Conservation (phyloP, 2,329 filamentous ascomycete species). For the Mycosphaerella sp. region DNA sequence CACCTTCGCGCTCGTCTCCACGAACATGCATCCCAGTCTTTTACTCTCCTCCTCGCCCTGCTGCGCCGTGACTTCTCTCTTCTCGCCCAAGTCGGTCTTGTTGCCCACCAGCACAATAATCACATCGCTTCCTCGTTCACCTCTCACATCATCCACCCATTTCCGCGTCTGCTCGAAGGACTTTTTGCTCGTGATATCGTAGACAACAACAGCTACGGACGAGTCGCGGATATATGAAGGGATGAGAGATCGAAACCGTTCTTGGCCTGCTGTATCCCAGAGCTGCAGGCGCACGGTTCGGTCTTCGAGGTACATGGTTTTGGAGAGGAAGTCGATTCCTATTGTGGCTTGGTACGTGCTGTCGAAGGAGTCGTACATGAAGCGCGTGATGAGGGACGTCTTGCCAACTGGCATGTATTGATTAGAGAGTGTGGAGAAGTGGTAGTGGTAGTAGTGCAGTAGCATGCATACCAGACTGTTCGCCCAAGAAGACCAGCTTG, state of each 20-base stretch:
- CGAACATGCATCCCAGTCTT: conserved; percentile 97
- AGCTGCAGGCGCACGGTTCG: conserved; percentile 93
- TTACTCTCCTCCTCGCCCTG: conserved; percentile 98
- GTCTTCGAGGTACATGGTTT: conserved; percentile 99
- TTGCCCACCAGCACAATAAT: conserved; percentile 98
- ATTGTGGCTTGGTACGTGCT: conserved; percentile 99
- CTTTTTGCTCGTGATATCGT: conserved; percentile 82
- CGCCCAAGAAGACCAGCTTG: conserved; percentile 98
- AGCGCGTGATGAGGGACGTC: conserved; percentile 95
- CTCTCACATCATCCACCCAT: conserved; percentile 98
- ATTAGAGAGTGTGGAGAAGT: conserved; percentile 2
- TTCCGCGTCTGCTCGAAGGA: conserved; percentile 98
- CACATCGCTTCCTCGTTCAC: conserved; percentile 94
- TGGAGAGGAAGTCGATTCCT: conserved; percentile 98
- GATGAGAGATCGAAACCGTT: conserved; percentile 93
- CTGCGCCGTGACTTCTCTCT: conserved; percentile 91
- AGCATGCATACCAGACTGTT: conserved; percentile 79
- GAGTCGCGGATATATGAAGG: conserved; percentile 98
- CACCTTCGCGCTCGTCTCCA: conserved; percentile 96
- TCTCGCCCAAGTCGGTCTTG: conserved; percentile 98
- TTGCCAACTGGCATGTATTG: conserved; percentile 68
- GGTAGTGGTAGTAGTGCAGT: not conserved
- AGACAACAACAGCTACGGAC: conserved; percentile 95
- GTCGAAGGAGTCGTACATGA: conserved; percentile 99
- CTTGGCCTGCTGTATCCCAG: conserved; percentile 97